A percentile compares a stretch with the other conserved stretches of the same genome.
Conservation (phyloP, 371 early-diverging fungal species). For the Mortierella sp. region DNA sequence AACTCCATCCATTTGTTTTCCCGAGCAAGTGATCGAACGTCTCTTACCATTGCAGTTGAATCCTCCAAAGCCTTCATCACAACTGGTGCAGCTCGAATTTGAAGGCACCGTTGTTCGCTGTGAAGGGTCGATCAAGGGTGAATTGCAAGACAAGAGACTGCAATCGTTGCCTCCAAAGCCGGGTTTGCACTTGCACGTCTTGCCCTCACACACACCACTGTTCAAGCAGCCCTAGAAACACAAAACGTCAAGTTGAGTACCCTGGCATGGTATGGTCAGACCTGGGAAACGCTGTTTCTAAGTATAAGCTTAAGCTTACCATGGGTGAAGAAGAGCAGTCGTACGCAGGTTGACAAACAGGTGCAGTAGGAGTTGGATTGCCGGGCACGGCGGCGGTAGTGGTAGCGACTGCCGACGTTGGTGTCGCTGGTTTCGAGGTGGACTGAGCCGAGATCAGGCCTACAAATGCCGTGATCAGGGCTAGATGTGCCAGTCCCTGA, state of each 20-base stretch:
- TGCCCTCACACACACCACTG: conserved; percentile 30
- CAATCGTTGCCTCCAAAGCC: conserved; percentile 51
- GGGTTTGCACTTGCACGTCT: conserved; percentile 29
- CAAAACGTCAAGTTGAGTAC: background rate
- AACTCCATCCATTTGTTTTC: too few relatives aligned
- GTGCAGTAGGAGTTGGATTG: conserved; percentile 17
- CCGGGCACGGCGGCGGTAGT: conserved; percentile 6
- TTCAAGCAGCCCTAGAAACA: conserved; percentile 43
- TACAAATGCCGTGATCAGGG: background rate
- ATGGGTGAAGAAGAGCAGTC: conserved; percentile 39
- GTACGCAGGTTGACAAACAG: conserved; percentile 27
- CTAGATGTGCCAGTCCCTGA: background rate
- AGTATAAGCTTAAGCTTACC: conserved; percentile 15
- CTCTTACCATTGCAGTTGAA: conserved; percentile 52
- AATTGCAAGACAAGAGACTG: conserved; percentile 35
- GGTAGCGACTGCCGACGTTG: background rate
- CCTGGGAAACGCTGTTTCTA: background rate
- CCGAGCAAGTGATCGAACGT: background rate
- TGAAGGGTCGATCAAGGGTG: conserved; percentile 26
- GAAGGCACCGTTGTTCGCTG: conserved; percentile 27
- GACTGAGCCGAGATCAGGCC: conserved; percentile 9
- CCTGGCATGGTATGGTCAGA: background rate
- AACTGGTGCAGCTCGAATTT: conserved; percentile 14
- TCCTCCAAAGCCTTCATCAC: conserved; percentile 46
- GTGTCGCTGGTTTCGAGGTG: background rate